A percentile compares a stretch with the other conserved stretches of the same genome.
These are phyloP conservation scores for Flaveria sonorensis DNA, from an alignment of 129 eudicot species.

Conservation along the genomic window DNA sequence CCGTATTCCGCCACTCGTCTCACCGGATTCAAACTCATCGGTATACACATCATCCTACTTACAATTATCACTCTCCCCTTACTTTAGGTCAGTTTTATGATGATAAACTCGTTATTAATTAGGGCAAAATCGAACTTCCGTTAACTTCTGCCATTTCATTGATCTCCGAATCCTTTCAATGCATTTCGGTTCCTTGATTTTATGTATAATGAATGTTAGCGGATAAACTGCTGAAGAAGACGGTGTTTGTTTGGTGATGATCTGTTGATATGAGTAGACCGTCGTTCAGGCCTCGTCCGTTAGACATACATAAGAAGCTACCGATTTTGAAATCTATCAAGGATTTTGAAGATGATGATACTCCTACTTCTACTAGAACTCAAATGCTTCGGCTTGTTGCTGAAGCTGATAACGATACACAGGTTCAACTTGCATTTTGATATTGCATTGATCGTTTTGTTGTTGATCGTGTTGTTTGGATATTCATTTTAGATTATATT, in stretches of 20 bases:
- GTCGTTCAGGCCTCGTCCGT: slow-evolving; percentile 87
- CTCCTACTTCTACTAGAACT: slow-evolving; percentile 69
- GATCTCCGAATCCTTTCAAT: not conserved
- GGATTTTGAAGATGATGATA: slow-evolving; percentile 91
- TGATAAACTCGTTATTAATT: not conserved
- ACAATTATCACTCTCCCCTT: not conserved
- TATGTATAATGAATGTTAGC: not conserved
- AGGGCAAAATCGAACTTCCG: slow-evolving; percentile 1
- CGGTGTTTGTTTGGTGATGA: slow-evolving; percentile 28
- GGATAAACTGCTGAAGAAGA: slow-evolving; percentile 14
- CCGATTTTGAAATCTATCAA: slow-evolving; percentile 77
- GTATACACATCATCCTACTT: not conserved
- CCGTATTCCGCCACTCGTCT: not conserved
- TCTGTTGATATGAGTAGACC: slow-evolving; percentile 78
- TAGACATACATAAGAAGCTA: slow-evolving; percentile 85
- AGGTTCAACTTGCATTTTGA: slow-evolving; percentile 17
- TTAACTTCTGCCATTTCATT: not conserved
- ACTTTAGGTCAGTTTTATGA: not conserved
- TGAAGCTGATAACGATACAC: slow-evolving; percentile 74
- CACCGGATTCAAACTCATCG: not conserved
- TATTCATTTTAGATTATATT: not conserved
- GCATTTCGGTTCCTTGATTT: not conserved
- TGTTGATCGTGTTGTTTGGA: not conserved
- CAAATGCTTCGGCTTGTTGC: slow-evolving; percentile 79
- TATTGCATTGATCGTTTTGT: not conserved